phyloP scores from a whole-genome alignment of 225 moss, liverwort and hornwort genomes.

The Neckera pumila region DNA sequence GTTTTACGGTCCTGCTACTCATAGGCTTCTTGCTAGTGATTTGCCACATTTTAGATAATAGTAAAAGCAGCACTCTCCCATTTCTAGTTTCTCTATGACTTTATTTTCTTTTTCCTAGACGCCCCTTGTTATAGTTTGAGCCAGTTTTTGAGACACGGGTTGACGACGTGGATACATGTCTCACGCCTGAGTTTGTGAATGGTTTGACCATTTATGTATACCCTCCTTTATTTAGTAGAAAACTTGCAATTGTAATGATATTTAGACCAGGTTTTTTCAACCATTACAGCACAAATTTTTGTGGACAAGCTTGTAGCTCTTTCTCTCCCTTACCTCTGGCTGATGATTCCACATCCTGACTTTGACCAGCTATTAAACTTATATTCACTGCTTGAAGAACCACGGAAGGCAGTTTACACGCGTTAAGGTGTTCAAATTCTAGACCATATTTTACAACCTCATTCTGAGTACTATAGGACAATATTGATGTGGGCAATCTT shows the following conservation, averaged over 20 bases:
- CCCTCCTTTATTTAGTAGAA: constrained; percentile 20
- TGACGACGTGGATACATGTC: constrained; percentile 8
- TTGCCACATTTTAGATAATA: constrained; percentile 9
- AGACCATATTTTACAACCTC: background rate
- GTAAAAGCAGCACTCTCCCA: background rate
- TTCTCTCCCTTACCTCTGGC: background rate
- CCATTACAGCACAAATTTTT: background rate
- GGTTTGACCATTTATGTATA: constrained; percentile 28
- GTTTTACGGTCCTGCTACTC: constrained; percentile 6
- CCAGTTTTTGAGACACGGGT: constrained; percentile 12
- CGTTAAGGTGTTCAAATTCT: background rate
- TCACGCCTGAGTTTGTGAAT: constrained; percentile 19
- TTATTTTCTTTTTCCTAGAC: background rate
- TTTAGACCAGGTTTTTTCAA: constrained; percentile 6
- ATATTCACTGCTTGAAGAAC: background rate
- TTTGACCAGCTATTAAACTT: background rate
- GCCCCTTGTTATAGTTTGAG: constrained; percentile 12
- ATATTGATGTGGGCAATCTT: constrained; percentile 2
- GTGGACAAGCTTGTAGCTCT: constrained; percentile 10
- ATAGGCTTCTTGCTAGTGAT: constrained; percentile 7
- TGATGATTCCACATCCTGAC: constrained; percentile 3
- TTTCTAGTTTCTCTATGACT: constrained; percentile 14
- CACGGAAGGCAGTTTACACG: background rate
- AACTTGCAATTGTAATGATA: constrained; percentile 17
- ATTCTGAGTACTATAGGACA: constrained; percentile 5